Percentiles rank a stretch among this genome's conserved stretches.
Evolutionary conservation across 768 basidiomycete species (phyloP).

Genomic region (Boletus reticuloceps): DNA sequence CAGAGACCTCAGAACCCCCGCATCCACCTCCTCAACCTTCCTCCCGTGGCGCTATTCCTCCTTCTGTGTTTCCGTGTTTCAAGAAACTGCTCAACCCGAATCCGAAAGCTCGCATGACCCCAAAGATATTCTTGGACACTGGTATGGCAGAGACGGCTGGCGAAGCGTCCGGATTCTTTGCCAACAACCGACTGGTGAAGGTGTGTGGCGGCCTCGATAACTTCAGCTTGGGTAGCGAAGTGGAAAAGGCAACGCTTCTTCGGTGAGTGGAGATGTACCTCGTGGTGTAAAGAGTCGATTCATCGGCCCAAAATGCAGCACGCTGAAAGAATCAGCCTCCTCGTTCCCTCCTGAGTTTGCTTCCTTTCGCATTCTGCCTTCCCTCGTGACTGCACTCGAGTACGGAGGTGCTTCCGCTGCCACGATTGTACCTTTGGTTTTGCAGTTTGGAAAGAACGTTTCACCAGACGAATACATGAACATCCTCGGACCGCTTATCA

Average conservation of each 20-base stretch:
- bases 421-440: slow-evolving; percentile 76
- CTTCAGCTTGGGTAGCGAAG: slow-evolving; percentile 77
- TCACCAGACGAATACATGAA: slow-evolving; percentile 68
- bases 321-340: slow-evolving; percentile 72
- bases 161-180: slow-evolving; percentile 74
- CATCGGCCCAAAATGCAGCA: slow-evolving; percentile 39
- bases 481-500: slow-evolving; percentile 72
- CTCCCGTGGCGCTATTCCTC: slow-evolving; percentile 75
- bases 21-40: slow-evolving; percentile 78
- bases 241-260: slow-evolving; percentile 72
- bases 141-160: slow-evolving; percentile 68
- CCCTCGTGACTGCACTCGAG: slow-evolving; percentile 74
- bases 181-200: slow-evolving; percentile 75
- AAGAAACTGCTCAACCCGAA: slow-evolving; percentile 90
- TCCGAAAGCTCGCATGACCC: slow-evolving; percentile 71
- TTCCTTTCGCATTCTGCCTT: slow-evolving; percentile 83
- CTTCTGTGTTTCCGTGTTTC: slow-evolving; percentile 70
- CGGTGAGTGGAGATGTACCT: slow-evolving; percentile 40
- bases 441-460: slow-evolving; percentile 74
- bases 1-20: slow-evolving; percentile 65
- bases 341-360: slow-evolving; percentile 87
- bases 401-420: slow-evolving; percentile 76
- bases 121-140: slow-evolving; percentile 73
- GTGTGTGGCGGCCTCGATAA: slow-evolving; percentile 84
- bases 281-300: neutral